These are phyloP conservation scores for Gardenia jasminoides DNA, from an alignment of 257 asterid genomes.

Conservation along the genomic window DNA sequence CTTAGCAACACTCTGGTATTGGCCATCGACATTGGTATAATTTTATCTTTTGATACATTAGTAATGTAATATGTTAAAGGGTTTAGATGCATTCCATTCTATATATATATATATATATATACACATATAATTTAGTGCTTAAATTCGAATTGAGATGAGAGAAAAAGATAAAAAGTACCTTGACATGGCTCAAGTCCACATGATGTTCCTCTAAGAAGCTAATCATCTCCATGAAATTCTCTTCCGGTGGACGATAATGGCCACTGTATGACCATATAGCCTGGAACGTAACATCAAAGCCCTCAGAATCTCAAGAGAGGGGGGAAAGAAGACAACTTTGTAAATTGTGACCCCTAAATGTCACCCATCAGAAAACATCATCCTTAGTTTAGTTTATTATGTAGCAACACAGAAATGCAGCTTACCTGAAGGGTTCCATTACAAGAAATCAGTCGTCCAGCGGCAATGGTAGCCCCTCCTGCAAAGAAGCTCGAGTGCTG, in stretches of 20 bases:
- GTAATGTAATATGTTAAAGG: too few relatives aligned
- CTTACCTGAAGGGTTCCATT: slow-evolving; percentile 68
- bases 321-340: background rate
- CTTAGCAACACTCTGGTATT: too few relatives aligned
- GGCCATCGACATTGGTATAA: too few relatives aligned
- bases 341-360: background rate
- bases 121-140: too few relatives aligned
- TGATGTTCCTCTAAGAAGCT: slow-evolving; percentile 63
- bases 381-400: too few relatives aligned
- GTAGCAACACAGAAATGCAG: background rate
- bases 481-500: slow-evolving; percentile 87
- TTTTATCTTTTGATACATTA: too few relatives aligned
- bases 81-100: background rate
- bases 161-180: slow-evolving; percentile 32
- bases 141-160: background rate
- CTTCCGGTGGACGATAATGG: slow-evolving; percentile 82
- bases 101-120: too few relatives aligned
- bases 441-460: slow-evolving; percentile 68
- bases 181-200: slow-evolving; percentile 60
- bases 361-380: background rate
- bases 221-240: slow-evolving; percentile 62
- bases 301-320: background rate
- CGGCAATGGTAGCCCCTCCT: slow-evolving; percentile 79
- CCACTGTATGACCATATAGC: slow-evolving; percentile 94
- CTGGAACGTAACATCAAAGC: slow-evolving; percentile 20